A percentile compares a stretch with the other conserved stretches of the same genome.
phyloP scores from a whole-genome alignment of 768 basidiomycete genomes.

The Trametes coccinea region DNA sequence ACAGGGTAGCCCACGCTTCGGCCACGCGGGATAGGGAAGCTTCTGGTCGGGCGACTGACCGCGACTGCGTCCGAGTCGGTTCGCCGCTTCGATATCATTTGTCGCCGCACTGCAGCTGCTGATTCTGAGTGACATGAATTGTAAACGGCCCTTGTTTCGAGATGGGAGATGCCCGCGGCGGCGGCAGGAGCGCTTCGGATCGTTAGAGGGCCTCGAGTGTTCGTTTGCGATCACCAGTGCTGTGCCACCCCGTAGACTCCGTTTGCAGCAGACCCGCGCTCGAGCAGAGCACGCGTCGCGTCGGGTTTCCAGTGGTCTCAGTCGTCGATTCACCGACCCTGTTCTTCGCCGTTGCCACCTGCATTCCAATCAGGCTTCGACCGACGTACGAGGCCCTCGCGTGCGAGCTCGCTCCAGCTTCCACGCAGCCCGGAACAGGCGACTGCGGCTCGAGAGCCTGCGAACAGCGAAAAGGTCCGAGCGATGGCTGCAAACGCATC shows the following conservation, averaged over 20 bases:
- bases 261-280: not conserved
- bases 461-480: constrained; percentile 2
- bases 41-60: constrained; percentile 4
- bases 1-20: constrained; percentile 1
- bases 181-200: not conserved
- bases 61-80: not conserved
- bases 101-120: not conserved
- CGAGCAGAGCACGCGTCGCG: not conserved
- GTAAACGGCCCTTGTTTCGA: not conserved
- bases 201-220: not conserved
- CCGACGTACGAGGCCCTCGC: not conserved
- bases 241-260: not conserved
- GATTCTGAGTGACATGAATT: not conserved
- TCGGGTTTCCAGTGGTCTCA: not conserved
- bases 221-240: constrained; percentile 1
- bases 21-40: constrained; percentile 15
- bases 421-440: constrained; percentile 8
- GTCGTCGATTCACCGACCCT: not conserved
- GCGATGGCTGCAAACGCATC: constrained; percentile 5
- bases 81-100: not conserved
- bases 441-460: constrained; percentile 16
- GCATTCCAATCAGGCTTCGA: no score
- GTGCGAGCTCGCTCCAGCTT: not conserved
- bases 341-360: not conserved
- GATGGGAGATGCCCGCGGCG: not conserved